Conservation (phyloP, 805 yeast genomes). For the Zygosaccharomyces bisporus region DNA sequence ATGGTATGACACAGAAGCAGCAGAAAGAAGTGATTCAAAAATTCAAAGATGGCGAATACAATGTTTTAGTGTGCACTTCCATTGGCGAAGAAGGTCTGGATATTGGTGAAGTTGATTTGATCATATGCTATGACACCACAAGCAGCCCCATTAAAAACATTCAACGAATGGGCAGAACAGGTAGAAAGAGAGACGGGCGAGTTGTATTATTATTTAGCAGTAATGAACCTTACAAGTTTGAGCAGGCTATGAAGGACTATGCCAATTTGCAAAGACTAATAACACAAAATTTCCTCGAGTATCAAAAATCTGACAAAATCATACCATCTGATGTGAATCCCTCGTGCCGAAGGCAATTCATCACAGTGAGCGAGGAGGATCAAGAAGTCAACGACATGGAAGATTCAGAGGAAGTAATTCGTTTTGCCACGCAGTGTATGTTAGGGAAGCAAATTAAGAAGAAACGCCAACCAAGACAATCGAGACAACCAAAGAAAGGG, state of each 20-base stretch:
- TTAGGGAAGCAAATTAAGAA: slow-evolving; percentile 35
- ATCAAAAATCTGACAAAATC: slow-evolving; percentile 57
- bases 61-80: slow-evolving; percentile 89
- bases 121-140: slow-evolving; percentile 89
- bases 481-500: slow-evolving; percentile 21
- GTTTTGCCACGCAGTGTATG: slow-evolving; percentile 64
- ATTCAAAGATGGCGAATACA: slow-evolving; percentile 69
- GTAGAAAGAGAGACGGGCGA: slow-evolving; percentile 87
- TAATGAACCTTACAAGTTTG: slow-evolving; percentile 74
- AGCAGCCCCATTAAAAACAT: slow-evolving; percentile 88
- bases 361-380: slow-evolving; percentile 72
- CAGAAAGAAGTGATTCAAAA: slow-evolving; percentile 75
- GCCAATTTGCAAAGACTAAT: slow-evolving; percentile 70
- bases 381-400: slow-evolving; percentile 48
- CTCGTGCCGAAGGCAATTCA: slow-evolving; percentile 48
- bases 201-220: slow-evolving; percentile 72
- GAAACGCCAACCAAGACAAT: slow-evolving; percentile 19
- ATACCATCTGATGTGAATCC: slow-evolving; percentile 60
- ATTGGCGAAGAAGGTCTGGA: slow-evolving; percentile 99
- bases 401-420: slow-evolving; percentile 65
- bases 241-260: slow-evolving; percentile 81
- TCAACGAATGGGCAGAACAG: slow-evolving; percentile 98
- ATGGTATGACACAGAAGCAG: slow-evolving; percentile 86
- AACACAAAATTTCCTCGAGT: slow-evolving; percentile 43
- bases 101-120: slow-evolving; percentile 95